A percentile compares a stretch with the other conserved stretches of the same genome.
These are phyloP conservation scores for Fusarium annulatum DNA, from an alignment of 2,329 filamentous ascomycete species.

Conservation along the genomic window DNA sequence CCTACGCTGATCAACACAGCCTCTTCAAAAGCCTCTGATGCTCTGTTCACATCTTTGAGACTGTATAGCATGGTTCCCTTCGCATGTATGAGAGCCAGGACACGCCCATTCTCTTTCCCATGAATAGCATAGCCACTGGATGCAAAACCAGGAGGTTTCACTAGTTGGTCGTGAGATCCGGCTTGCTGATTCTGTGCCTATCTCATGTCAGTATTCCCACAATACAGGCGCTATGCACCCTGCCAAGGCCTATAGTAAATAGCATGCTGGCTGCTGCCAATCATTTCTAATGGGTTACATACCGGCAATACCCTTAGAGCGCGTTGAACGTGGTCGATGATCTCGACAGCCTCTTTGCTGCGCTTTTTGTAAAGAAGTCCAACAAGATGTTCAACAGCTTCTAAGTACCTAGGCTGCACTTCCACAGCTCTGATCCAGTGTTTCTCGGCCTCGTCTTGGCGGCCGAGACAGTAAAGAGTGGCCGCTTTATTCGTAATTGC, in stretches of 20 bases:
- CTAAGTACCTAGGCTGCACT: conserved; percentile 86
- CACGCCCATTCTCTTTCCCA: conserved; percentile 88
- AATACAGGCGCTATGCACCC: conserved; percentile 7
- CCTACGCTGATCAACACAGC: conserved; percentile 90
- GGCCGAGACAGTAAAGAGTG: conserved; percentile 84
- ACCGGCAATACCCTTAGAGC: conserved; percentile 65
- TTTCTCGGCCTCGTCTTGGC: conserved; percentile 83
- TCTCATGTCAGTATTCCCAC: conserved; percentile 38
- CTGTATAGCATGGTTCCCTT: conserved; percentile 99
- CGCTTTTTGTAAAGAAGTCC: conserved; percentile 87
- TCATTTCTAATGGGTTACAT: conserved; percentile 10
- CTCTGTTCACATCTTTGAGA: conserved; percentile 81
- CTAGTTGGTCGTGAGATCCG: conserved; percentile 33
- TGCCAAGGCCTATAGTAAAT: conserved; percentile 19
- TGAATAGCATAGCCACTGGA: conserved; percentile 80
- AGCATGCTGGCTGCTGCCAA: background rate
- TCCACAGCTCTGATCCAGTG: conserved; percentile 89
- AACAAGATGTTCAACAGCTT: conserved; percentile 94
- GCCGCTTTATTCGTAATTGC: conserved; percentile 94
- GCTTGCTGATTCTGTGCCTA: conserved; percentile 41
- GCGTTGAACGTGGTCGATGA: conserved; percentile 87
- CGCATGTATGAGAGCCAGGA: conserved; percentile 92
- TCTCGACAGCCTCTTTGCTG: conserved; percentile 83
- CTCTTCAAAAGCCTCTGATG: conserved; percentile 92
- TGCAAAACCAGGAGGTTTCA: conserved; percentile 45